Evolutionary conservation across 306 rosid genomes (phyloP).

Genomic region (Styphnolobium japonicum): DNA sequence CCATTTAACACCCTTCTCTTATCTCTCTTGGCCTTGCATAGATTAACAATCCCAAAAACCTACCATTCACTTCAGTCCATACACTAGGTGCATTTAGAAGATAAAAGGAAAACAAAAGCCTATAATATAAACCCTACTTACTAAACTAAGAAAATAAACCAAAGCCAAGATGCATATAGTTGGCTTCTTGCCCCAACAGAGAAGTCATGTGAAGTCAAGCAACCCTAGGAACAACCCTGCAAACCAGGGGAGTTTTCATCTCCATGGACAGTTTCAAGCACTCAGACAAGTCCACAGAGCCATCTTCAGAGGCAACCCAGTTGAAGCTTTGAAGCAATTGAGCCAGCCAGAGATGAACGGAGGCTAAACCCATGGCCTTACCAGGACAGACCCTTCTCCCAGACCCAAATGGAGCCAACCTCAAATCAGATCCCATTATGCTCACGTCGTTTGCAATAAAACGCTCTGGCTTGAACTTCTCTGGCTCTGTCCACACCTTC

Average conservation of each 20-base stretch:
- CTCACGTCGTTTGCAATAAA: slow-evolving; percentile 34
- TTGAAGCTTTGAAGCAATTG: slow-evolving; percentile 57
- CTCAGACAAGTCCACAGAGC: slow-evolving; percentile 52
- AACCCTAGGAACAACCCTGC: slow-evolving; percentile 63
- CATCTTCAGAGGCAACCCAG: slow-evolving; percentile 35
- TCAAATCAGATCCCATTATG: slow-evolving; percentile 64
- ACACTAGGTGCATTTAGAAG: neutral
- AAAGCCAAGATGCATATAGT: neutral
- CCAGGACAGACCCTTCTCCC: slow-evolving; percentile 87
- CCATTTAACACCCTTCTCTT: too few relatives aligned
- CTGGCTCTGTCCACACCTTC: slow-evolving; percentile 48
- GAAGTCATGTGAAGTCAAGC: neutral
- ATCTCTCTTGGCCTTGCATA: neutral
- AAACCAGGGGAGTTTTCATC: slow-evolving; percentile 63
- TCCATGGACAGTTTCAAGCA: slow-evolving; percentile 73
- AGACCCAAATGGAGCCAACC: slow-evolving; percentile 78
- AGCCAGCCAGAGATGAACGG: slow-evolving; percentile 76
- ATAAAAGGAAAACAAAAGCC: neutral
- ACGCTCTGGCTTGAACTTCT: slow-evolving; percentile 54
- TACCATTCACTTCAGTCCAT: neutral
- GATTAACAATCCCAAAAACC: neutral
- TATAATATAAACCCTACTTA: neutral
- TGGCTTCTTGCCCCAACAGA: neutral
- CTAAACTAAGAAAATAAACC: neutral
- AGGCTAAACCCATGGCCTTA: slow-evolving; percentile 71